Evolutionary conservation across 306 rosid species (phyloP).

Genomic region (Hippophae rhamnoides): DNA sequence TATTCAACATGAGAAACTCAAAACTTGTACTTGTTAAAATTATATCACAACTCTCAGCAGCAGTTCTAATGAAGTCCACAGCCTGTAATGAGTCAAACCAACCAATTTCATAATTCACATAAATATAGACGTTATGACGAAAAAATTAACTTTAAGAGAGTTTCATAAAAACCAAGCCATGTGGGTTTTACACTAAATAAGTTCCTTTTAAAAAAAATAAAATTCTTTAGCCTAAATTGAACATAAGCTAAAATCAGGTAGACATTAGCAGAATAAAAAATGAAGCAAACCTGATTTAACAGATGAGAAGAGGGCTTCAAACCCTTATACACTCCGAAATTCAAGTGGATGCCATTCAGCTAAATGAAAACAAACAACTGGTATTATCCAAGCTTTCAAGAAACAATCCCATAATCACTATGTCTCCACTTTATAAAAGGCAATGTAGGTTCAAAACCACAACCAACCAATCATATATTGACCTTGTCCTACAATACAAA

Average conservation of each 20-base stretch:
- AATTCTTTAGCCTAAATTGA: background rate
- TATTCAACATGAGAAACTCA: slow-evolving; percentile 46
- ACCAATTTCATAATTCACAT: slow-evolving; percentile 11
- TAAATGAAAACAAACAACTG: slow-evolving; percentile 50
- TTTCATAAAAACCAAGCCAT: background rate
- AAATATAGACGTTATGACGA: background rate
- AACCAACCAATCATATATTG: slow-evolving; percentile 54
- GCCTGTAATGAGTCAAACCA: slow-evolving; percentile 24
- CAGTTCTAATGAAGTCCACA: slow-evolving; percentile 17
- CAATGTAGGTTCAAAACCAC: slow-evolving; percentile 44
- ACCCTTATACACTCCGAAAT: slow-evolving; percentile 51
- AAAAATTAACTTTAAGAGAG: slow-evolving; percentile 20
- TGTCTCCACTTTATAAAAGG: slow-evolving; percentile 51
- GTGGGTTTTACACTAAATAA: background rate
- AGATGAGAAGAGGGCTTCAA: slow-evolving; percentile 31
- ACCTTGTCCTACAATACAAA: slow-evolving; percentile 39
- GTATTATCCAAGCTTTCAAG: slow-evolving; percentile 34
- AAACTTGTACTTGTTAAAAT: slow-evolving; percentile 16
- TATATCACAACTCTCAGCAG: slow-evolving; percentile 22
- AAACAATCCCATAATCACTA: slow-evolving; percentile 60
- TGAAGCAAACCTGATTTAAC: slow-evolving; percentile 39
- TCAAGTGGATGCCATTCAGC: slow-evolving; percentile 94
- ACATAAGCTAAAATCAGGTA: background rate
- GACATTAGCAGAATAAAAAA: background rate
- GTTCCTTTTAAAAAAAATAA: background rate